Evolutionary conservation across 805 yeast genomes (phyloP), one percentile per base, ranked within the genome.

Genomic region (Myxozyma monticola): DNA sequence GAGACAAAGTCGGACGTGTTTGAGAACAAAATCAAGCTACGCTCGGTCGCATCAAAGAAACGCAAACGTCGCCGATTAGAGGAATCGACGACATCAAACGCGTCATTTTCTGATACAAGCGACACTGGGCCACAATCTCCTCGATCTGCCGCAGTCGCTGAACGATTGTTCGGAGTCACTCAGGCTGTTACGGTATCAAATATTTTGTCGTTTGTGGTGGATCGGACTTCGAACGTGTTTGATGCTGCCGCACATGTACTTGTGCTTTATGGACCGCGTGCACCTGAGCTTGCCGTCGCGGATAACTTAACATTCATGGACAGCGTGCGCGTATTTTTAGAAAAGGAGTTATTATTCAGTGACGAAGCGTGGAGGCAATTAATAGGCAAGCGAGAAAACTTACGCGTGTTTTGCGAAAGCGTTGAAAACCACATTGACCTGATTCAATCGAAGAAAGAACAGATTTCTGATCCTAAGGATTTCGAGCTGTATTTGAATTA

Each of bases 161-260:
- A n/a, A n/a, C n/a, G n/a, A n/a, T n/a, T n/a, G n/a, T n/a, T n/a
- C n/a, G n/a, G n/a, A n/a, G n/a, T n/a, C n/a, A n/a, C n/a, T n/a
- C n/a, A n/a, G n/a, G n/a, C n/a, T n/a, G n/a, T n/a, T n/a, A n/a
- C n/a, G n/a, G n/a, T n/a, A n/a, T n/a, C 53, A 12, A 29, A 36
- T 22, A 26, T 49, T 20, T 15, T 49, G 20, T 34, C 45, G 5
- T 20, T 18, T 9, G 39, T 20, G 9, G 31, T 20, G 7, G 29
- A 24, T 6, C 21, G 33, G 18, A 8, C 43, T 9, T 33, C 38
- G n/a, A 45, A 46, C 20, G 10, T 20, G 7, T 31, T 46, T 25
- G 43, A 46, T 7, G 33, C 47, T 6, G 49, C 49, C 4, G 54
- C 54, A 4, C 43, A 49, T 29, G 54, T 49, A 2, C 17, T 49